Evolutionary conservation across 129 eudicot species (phyloP).

Genomic region (Sambucus nigra): DNA sequence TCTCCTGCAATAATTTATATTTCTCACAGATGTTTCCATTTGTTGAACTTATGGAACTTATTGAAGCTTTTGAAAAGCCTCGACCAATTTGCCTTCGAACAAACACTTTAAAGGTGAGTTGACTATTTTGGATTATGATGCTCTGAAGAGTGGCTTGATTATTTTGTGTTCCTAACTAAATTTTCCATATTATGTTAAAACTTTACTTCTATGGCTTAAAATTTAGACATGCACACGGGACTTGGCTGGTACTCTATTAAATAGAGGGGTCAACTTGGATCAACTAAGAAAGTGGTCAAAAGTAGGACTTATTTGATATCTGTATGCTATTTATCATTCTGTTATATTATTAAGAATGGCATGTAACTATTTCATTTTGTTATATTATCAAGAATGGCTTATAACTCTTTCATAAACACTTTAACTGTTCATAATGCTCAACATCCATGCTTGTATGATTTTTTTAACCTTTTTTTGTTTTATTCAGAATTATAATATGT

Average conservation of each 20-base stretch:
- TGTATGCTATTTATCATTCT: slow-evolving; percentile 1
- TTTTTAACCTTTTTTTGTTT: no score
- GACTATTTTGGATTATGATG: not conserved
- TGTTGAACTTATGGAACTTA: slow-evolving; percentile 81
- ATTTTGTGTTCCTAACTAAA: not conserved
- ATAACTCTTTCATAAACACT: no score
- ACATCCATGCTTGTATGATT: no score
- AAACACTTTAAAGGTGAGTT: slow-evolving; percentile 79
- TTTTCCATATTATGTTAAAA: not conserved
- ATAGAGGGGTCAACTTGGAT: slow-evolving; percentile 95
- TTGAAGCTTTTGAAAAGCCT: slow-evolving; percentile 98
- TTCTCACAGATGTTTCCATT: slow-evolving; percentile 79
- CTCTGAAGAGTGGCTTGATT: not conserved
- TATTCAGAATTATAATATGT: no score
- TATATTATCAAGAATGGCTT: no score
- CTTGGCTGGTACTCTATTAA: slow-evolving; percentile 81
- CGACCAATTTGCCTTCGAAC: slow-evolving; percentile 79
- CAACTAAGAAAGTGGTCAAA: slow-evolving; percentile 97
- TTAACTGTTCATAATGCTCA: no score
- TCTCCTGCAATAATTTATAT: not conserved
- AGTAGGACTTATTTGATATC: slow-evolving; percentile 27
- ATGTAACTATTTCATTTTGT: no score
- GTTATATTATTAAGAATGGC: not conserved
- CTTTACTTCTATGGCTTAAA: not conserved
- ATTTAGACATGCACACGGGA: slow-evolving; percentile 85